A percentile compares a stretch with the other conserved stretches of the same genome.
Evolutionary conservation across 768 basidiomycete species (phyloP).

Genomic region (Suillus tomentosus): DNA sequence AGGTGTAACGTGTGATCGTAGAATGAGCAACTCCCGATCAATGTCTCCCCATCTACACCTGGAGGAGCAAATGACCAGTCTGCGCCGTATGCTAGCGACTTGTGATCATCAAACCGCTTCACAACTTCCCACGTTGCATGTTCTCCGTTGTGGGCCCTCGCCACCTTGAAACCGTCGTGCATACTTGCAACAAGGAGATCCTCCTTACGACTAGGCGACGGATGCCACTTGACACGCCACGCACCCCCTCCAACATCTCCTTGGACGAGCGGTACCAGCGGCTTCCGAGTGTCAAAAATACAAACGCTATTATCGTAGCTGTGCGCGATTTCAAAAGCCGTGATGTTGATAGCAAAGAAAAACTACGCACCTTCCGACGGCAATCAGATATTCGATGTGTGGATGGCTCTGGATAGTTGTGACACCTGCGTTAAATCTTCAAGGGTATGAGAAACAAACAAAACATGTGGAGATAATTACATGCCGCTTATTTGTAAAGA

Average conservation of each 20-base stretch:
- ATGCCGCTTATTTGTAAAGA: slow-evolving; percentile 74
- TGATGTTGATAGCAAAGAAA: not conserved
- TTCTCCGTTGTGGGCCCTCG: slow-evolving; percentile 33
- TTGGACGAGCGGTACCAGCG: slow-evolving; percentile 52
- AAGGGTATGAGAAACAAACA: not conserved
- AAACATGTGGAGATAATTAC: slow-evolving; percentile 8
- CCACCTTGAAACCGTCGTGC: slow-evolving; percentile 95
- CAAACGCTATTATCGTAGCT: slow-evolving; percentile 86
- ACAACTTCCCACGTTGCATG: slow-evolving; percentile 40
- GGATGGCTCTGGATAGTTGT: slow-evolving; percentile 89
- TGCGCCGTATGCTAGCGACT: slow-evolving; percentile 86
- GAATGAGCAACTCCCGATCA: slow-evolving; percentile 91
- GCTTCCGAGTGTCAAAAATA: slow-evolving; percentile 81
- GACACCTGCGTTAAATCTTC: slow-evolving; percentile 89
- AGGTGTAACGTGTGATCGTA: slow-evolving; percentile 86
- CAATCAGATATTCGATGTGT: slow-evolving; percentile 74
- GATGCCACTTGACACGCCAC: slow-evolving; percentile 98
- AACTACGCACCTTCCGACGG: slow-evolving; percentile 79
- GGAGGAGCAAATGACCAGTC: slow-evolving; percentile 73
- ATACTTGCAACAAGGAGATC: slow-evolving; percentile 94
- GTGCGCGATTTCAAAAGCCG: slow-evolving; percentile 7
- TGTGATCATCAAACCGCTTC: slow-evolving; percentile 71
- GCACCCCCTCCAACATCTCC: slow-evolving; percentile 86
- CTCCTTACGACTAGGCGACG: slow-evolving; percentile 57
- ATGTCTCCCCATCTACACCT: slow-evolving; percentile 37